Conservation (phyloP, 805 yeast species). For the Torulaspora gathmanii region DNA sequence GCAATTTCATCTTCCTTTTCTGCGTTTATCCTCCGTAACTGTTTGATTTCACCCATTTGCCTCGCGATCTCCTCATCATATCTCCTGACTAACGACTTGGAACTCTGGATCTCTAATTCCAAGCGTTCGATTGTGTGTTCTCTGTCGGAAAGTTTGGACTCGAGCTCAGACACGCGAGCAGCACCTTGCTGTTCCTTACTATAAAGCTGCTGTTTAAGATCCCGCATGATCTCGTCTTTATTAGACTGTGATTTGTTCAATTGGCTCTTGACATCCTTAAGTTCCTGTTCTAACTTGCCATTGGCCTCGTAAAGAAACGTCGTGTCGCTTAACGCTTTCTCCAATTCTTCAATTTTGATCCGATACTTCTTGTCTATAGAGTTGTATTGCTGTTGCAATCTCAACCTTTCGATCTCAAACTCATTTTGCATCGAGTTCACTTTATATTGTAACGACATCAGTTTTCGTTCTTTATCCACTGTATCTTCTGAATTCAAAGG, state of each 20-base stretch:
- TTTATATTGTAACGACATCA: slow-evolving; percentile 36
- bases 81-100: slow-evolving; percentile 19
- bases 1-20: slow-evolving; percentile 30
- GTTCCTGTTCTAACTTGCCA: slow-evolving; percentile 16
- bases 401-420: slow-evolving; percentile 32
- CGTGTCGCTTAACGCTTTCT: slow-evolving; percentile 32
- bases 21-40: slow-evolving; percentile 19
- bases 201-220: slow-evolving; percentile 37
- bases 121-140: slow-evolving; percentile 17
- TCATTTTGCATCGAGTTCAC: slow-evolving; percentile 38
- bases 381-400: slow-evolving; percentile 23
- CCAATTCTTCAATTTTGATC: slow-evolving; percentile 31
- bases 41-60: slow-evolving; percentile 23
- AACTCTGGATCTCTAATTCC: slow-evolving; percentile 19
- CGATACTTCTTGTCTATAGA: slow-evolving; percentile 34
- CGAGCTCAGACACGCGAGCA: slow-evolving; percentile 37
- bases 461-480: slow-evolving; percentile 22
- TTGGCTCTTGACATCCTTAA: slow-evolving; percentile 25
- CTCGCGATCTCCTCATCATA: slow-evolving; percentile 27
- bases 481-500: slow-evolving; percentile 4
- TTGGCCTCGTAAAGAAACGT: slow-evolving; percentile 38
- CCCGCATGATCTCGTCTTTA: slow-evolving; percentile 32
- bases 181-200: slow-evolving; percentile 33
- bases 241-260: slow-evolving; percentile 20
- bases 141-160: slow-evolving; percentile 17